Evolutionary conservation across 768 basidiomycete species (phyloP), one percentile per base, ranked within the genome.

Genomic region (Mycena latifolia): DNA sequence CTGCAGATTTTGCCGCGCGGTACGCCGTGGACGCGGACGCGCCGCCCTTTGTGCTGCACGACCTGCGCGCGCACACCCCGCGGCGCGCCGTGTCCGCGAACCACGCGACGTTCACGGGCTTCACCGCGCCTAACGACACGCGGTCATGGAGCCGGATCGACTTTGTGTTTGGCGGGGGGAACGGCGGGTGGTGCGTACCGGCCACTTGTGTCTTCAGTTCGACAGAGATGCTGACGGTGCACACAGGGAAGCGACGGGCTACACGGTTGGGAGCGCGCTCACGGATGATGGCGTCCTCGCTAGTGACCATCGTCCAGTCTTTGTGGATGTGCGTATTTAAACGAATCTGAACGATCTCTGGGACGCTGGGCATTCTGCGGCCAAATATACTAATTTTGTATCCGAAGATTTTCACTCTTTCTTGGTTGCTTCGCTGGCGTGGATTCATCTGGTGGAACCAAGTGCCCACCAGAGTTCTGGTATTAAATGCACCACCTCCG

Each of bases 281-380:
- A 77, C 80, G 6, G 86, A 88, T 61, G 85, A 87, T 58, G 87
- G 87, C 2, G 70, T 85, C 20, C 77, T 86, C 55, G 81, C 81
- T 8, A 88, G 87, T 63, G 87, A 88, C 69, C 87, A 88, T 70
- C 82, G 87, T 0, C 87, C 85, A 4, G 84, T 87, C 11, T 83
- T 86, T 66, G 79, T 77, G 14, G 85, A 86, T 56, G 64, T 85
- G 29, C 50, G 61, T 17, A 60, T 72, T 28, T 67, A 18, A 55
- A 20, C 33, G 33, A n/a, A n/a, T n/a, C n/a, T n/a, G n/a, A n/a
- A n/a, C n/a, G n/a, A n/a, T n/a, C n/a, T n/a, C n/a, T n/a, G n/a
- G n/a, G n/a, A n/a, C n/a, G n/a, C n/a, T n/a, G n/a, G n/a, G n/a
- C n/a, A n/a, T n/a, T n/a, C n/a, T n/a, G n/a, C n/a, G n/a, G n/a